A percentile compares a stretch with the other conserved stretches of the same genome.
These are phyloP conservation scores for Prunus armeniaca DNA, from an alignment of 306 rosid species.

Conservation along the genomic window DNA sequence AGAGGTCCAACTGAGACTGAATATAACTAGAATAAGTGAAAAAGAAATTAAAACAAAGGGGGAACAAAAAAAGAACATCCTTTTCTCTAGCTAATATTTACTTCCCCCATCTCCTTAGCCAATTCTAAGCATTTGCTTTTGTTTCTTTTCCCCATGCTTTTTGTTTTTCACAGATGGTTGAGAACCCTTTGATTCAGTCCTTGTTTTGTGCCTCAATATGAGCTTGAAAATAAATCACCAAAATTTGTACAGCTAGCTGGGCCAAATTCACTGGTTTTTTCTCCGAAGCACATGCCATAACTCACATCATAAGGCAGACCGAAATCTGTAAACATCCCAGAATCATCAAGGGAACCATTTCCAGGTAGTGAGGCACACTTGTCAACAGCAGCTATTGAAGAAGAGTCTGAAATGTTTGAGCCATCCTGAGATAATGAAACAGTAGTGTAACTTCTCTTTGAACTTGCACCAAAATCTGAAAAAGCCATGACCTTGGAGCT, in stretches of 20 bases:
- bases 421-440: slow-evolving; percentile 44
- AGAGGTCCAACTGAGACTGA: neutral
- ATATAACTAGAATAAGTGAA: neutral
- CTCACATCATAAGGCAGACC: slow-evolving; percentile 40
- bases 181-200: slow-evolving; percentile 31
- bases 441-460: slow-evolving; percentile 14
- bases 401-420: slow-evolving; percentile 41
- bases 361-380: slow-evolving; percentile 23
- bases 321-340: slow-evolving; percentile 40
- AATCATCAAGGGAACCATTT: slow-evolving; percentile 17
- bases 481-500: slow-evolving; percentile 21
- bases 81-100: neutral
- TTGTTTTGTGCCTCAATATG: slow-evolving; percentile 31
- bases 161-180: neutral
- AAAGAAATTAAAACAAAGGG: neutral
- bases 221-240: slow-evolving; percentile 40
- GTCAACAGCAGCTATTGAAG: slow-evolving; percentile 32
- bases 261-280: slow-evolving; percentile 32
- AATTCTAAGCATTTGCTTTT: neutral
- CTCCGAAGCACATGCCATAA: slow-evolving; percentile 29
- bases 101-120: neutral
- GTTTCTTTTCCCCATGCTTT: neutral
- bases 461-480: slow-evolving; percentile 35
- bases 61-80: neutral
- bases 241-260: slow-evolving; percentile 33